A percentile compares a stretch with the other conserved stretches of the same genome.
Conservation (phyloP, 2,329 filamentous ascomycete genomes). For the Alternaria tenuissima region DNA sequence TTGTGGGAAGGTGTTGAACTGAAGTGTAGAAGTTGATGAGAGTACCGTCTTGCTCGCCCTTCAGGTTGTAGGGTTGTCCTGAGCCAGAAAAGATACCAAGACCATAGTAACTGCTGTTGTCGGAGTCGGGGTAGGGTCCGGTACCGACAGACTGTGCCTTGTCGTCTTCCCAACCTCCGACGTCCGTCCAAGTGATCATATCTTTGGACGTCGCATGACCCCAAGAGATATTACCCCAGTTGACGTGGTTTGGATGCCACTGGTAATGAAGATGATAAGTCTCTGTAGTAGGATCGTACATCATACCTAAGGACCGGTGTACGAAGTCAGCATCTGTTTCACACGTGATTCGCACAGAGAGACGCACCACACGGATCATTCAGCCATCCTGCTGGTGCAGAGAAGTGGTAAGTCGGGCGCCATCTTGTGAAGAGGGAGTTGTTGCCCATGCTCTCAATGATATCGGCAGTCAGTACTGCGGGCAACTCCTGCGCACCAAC, state of each 20-base stretch:
- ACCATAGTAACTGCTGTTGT: conserved; percentile 56
- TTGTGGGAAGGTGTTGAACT: conserved; percentile 56
- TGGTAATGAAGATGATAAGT: conserved; percentile 64
- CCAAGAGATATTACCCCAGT: conserved; percentile 58
- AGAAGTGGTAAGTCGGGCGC: conserved; percentile 57
- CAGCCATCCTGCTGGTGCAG: conserved; percentile 59
- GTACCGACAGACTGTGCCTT: conserved; percentile 52
- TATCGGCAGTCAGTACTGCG: conserved; percentile 38
- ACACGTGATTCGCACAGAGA: background rate
- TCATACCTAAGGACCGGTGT: conserved; percentile 44
- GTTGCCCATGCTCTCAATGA: conserved; percentile 51
- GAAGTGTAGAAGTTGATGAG: conserved; percentile 59
- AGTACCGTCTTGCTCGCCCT: conserved; percentile 57
- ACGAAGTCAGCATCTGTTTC: background rate
- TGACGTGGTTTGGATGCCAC: conserved; percentile 59
- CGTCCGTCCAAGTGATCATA: conserved; percentile 56
- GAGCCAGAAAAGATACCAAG: conserved; percentile 64
- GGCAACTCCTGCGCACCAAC: conserved; percentile 36
- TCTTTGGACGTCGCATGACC: conserved; percentile 61
- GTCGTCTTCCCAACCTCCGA: conserved; percentile 57
- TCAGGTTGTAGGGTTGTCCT: conserved; percentile 58
- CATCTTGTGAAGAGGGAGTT: conserved; percentile 60
- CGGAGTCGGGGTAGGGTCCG: conserved; percentile 41
- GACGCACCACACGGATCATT: conserved; percentile 39
- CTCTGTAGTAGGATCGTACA: conserved; percentile 59